Evolutionary conservation across 306 rosid species (phyloP).

Genomic region (Corylus heterophylla): DNA sequence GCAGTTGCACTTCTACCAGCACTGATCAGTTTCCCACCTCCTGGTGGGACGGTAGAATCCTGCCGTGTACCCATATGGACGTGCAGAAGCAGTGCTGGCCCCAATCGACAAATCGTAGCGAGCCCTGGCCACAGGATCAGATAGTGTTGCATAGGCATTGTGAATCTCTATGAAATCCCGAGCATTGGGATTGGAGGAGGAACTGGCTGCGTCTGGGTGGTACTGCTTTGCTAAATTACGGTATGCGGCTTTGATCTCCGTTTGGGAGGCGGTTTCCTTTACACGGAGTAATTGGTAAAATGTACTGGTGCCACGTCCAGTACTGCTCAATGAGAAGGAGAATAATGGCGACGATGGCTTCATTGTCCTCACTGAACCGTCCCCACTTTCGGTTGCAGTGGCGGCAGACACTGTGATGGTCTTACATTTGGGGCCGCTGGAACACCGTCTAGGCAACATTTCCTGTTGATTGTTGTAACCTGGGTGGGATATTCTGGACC

Average conservation of each 20-base stretch:
- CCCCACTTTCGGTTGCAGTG: slow-evolving; percentile 1
- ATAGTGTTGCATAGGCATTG: not conserved
- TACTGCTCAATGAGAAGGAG: not conserved
- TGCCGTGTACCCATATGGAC: not conserved
- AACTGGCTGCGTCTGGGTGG: not conserved
- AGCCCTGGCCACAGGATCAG: not conserved
- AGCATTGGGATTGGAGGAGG: not conserved
- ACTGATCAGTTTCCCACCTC: slow-evolving; percentile 7
- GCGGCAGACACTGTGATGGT: not conserved
- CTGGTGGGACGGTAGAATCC: not conserved
- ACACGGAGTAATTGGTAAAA: not conserved
- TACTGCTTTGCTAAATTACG: slow-evolving; percentile 1
- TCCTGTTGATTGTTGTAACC: not conserved
- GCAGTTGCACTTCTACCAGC: not conserved
- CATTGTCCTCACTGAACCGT: not conserved
- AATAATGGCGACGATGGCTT: not conserved
- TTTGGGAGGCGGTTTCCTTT: not conserved
- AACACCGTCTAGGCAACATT: not conserved
- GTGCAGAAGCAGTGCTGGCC: not conserved
- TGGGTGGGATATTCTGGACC: not conserved
- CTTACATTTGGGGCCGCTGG: not conserved
- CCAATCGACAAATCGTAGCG: not conserved
- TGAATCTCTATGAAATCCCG: slow-evolving; percentile 4
- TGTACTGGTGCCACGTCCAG: not conserved
- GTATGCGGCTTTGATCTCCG: slow-evolving; percentile 5